phyloP scores from a whole-genome alignment of 2,329 filamentous ascomycete genomes.

The Huntiella savannae region DNA sequence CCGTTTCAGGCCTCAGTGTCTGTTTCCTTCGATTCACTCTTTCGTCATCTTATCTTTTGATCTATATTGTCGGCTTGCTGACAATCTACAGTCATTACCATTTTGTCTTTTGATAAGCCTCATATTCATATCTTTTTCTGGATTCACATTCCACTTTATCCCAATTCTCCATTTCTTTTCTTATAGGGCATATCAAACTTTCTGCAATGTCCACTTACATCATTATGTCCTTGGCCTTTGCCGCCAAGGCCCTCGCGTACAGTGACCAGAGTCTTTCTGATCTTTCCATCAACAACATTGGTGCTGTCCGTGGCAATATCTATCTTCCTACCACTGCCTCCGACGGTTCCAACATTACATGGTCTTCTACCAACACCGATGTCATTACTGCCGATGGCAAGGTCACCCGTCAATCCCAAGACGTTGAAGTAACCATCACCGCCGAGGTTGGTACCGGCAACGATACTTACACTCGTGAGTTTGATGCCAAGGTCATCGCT shows the following conservation, averaged over 20 bases:
- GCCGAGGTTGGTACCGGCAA: constrained; percentile 18
- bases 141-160: too few species aligned
- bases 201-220: constrained; percentile 5
- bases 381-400: constrained; percentile 20
- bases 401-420: constrained; percentile 18
- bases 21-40: too few species aligned
- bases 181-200: neutral
- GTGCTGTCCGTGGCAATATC: constrained; percentile 22
- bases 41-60: too few species aligned
- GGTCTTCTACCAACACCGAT: constrained; percentile 19
- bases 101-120: neutral
- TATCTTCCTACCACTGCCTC: constrained; percentile 17
- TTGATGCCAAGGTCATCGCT: constrained; percentile 20
- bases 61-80: too few species aligned
- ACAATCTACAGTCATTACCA: neutral
- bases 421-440: constrained; percentile 18
- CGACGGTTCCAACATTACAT: constrained; percentile 18
- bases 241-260: constrained; percentile 5
- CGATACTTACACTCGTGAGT: constrained; percentile 13
- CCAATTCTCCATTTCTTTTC: neutral
- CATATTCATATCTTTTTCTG: neutral
- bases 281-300: constrained; percentile 18
- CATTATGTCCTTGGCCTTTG: constrained; percentile 6
- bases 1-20: too few species aligned
- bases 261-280: constrained; percentile 12